Evolutionary conservation across 495 filamentous ascomycete genomes (phyloP).

Genomic region (Aspergillus bertholletiae): DNA sequence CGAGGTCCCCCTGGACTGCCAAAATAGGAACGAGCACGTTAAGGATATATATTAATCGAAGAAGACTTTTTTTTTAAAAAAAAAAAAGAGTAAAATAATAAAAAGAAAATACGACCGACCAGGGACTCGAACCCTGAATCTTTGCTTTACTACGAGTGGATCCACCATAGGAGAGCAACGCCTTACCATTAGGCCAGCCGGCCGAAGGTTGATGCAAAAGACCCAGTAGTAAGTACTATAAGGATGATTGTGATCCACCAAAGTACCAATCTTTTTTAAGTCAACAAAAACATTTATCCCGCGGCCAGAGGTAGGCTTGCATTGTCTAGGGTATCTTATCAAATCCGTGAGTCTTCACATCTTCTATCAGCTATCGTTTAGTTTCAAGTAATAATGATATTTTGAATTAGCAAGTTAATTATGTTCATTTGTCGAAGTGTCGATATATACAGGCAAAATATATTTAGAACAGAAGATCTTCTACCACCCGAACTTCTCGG

Average conservation of each 20-base stretch:
- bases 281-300: too few species aligned
- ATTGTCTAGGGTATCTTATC: neutral
- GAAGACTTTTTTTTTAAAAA: neutral
- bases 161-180: constrained; percentile 4
- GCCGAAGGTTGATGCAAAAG: neutral
- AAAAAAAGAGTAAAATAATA: neutral
- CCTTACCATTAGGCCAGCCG: constrained; percentile 12
- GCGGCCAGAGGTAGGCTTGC: too few species aligned
- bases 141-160: neutral
- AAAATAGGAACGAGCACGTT: too few species aligned
- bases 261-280: neutral
- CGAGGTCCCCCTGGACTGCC: too few species aligned
- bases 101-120: constrained; percentile 5
- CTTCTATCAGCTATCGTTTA: too few species aligned
- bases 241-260: too few species aligned
- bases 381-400: too few species aligned
- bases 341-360: too few species aligned
- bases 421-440: neutral
- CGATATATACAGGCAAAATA: neutral
- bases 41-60: too few species aligned
- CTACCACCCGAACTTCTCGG: constrained; percentile 37
- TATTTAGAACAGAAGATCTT: neutral
- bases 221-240: neutral
- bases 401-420: neutral
- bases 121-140: constrained; percentile 8